Percentiles rank a stretch among this genome's conserved stretches.
phyloP scores from a whole-genome alignment of 305 asterid genomes.

The Stenogyne calaminthoides region DNA sequence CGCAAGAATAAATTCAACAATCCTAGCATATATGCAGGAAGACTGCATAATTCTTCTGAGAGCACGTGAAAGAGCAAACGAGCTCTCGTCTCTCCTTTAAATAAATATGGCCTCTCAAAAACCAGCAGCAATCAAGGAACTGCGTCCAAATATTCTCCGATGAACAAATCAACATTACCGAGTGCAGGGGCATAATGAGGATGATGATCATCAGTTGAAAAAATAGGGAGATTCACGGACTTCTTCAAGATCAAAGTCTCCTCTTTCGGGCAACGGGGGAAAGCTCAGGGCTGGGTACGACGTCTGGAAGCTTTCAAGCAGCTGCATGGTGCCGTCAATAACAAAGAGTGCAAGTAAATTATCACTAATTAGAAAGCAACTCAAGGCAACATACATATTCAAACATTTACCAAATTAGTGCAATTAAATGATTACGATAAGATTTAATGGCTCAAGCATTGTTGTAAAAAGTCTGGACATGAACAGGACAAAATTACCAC shows the following conservation, averaged over 20 bases:
- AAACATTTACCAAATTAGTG: no score
- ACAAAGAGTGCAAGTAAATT: not conserved
- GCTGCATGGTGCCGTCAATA: slow-evolving; percentile 43
- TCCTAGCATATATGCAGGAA: not conserved
- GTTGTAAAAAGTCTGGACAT: not conserved
- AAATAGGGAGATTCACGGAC: slow-evolving; percentile 84
- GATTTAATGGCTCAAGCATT: not conserved
- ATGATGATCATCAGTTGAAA: slow-evolving; percentile 63
- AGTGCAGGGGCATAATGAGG: not conserved
- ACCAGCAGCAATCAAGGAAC: not conserved
- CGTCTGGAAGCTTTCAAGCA: slow-evolving; percentile 77
- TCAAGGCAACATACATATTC: no score
- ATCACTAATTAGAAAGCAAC: not conserved
- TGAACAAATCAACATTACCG: not conserved
- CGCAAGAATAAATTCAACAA: not conserved
- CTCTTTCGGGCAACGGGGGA: slow-evolving; percentile 82
- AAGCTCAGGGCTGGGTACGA: slow-evolving; percentile 68
- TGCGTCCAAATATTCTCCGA: not conserved
- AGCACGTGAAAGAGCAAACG: not conserved
- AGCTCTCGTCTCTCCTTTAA: not conserved
- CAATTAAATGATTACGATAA: not conserved
- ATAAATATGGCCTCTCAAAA: not conserved
- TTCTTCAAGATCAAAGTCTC: slow-evolving; percentile 65
- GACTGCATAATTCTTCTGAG: not conserved
- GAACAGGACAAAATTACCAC: not conserved